Percentiles rank a stretch among this genome's conserved stretches.
Evolutionary conservation across 768 basidiomycete genomes (phyloP).

Genomic region (Lanmaoa pseudosensibilis): DNA sequence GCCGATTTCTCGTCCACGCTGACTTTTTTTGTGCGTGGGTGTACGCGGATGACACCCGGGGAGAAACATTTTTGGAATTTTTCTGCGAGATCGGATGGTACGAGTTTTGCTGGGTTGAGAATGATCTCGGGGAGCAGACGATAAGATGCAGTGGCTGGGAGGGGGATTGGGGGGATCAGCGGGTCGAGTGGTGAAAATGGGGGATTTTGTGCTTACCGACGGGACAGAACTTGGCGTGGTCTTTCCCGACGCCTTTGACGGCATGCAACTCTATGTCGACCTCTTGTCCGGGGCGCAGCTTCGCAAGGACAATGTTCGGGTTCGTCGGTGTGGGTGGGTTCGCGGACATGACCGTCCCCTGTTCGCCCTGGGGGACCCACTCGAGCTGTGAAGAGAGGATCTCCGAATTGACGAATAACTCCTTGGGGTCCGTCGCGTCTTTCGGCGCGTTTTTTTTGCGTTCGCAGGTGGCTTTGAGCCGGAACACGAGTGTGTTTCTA

Average conservation of each 20-base stretch:
- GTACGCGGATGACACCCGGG: conserved; percentile 70
- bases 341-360: conserved; percentile 55
- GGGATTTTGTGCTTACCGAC: conserved; percentile 59
- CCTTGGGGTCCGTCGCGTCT: conserved; percentile 51
- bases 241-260: conserved; percentile 88
- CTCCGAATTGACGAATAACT: conserved; percentile 72
- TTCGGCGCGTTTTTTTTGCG: conserved; percentile 56
- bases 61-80: conserved; percentile 91
- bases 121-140: conserved; percentile 84
- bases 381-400: conserved; percentile 63
- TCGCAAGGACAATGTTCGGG: conserved; percentile 83
- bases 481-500: conserved; percentile 89
- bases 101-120: conserved; percentile 65
- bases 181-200: not conserved
- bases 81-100: conserved; percentile 71
- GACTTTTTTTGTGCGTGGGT: conserved; percentile 56
- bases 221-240: conserved; percentile 95
- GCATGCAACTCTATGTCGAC: conserved; percentile 87
- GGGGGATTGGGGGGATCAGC: not conserved
- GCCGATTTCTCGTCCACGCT: conserved; percentile 63
- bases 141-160: conserved; percentile 89
- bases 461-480: conserved; percentile 64
- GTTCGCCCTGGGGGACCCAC: conserved; percentile 86
- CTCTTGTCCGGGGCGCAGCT: conserved; percentile 88
- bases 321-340: conserved; percentile 66